Conservation (phyloP, 345 rosid species). For the Populus ilicifolia region DNA sequence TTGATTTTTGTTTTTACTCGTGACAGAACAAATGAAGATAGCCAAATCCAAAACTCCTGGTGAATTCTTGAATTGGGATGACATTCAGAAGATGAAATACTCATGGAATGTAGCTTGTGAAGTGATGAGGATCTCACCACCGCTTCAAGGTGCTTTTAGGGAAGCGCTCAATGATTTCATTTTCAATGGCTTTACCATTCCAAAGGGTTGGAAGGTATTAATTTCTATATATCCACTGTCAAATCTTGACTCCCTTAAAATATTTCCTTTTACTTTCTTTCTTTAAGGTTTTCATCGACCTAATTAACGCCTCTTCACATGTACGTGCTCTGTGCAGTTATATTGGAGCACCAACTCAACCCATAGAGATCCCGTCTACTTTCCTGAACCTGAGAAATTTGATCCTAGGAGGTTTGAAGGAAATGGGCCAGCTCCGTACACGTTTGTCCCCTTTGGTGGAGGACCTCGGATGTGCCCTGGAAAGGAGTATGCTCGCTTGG, state of each 20-base stretch:
- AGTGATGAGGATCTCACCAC: constrained; percentile 36
- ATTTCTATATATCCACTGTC: too few species aligned
- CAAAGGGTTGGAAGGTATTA: constrained; percentile 43
- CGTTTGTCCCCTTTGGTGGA: constrained; percentile 26
- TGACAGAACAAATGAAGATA: constrained; percentile 39
- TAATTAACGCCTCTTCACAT: not conserved
- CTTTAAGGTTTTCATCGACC: not conserved
- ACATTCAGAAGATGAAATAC: constrained; percentile 37
- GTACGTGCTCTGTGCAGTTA: not conserved
- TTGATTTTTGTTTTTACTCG: not conserved
- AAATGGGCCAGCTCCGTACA: constrained; percentile 35
- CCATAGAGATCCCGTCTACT: constrained; percentile 22
- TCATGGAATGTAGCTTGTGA: constrained; percentile 42
- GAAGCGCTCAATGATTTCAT: constrained; percentile 34
- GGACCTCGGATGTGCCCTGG: too few species aligned
- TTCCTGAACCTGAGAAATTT: constrained; percentile 32
- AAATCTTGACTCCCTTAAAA: not conserved
- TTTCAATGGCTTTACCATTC: constrained; percentile 38
- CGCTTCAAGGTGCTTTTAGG: constrained; percentile 38
- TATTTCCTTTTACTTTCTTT: too few species aligned
- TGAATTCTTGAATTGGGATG: constrained; percentile 33
- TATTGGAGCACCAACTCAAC: constrained; percentile 40
- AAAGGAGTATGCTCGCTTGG: too few species aligned
- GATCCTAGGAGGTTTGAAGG: constrained; percentile 34
- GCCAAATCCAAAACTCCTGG: constrained; percentile 25